Conservation (phyloP, 495 filamentous ascomycete genomes). For the Parmelia sp. region DNA sequence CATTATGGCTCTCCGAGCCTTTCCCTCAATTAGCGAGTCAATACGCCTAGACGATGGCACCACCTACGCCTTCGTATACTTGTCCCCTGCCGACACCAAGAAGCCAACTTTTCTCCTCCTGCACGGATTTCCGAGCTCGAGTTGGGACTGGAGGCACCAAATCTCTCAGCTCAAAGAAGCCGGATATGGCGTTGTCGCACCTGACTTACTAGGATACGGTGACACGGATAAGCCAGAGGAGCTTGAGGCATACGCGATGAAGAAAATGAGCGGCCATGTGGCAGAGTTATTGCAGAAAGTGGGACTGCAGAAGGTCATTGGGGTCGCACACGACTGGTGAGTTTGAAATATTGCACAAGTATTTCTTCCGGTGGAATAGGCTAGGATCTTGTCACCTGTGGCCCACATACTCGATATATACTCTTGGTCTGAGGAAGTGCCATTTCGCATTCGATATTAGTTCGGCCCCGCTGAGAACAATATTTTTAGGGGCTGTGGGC, state of each 20-base stretch:
- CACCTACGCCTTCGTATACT: background rate
- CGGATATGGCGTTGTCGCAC: slow-evolving; percentile 43
- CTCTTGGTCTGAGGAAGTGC: slow-evolving; percentile 11
- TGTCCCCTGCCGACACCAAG: background rate
- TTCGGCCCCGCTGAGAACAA: background rate
- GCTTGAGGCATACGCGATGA: slow-evolving; percentile 30
- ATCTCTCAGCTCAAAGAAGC: slow-evolving; percentile 29
- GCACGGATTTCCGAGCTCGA: slow-evolving; percentile 41
- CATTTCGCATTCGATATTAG: background rate
- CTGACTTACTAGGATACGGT: slow-evolving; percentile 47
- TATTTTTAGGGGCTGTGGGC: slow-evolving; percentile 8
- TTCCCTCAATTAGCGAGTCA: slow-evolving; percentile 1
- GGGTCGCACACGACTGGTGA: slow-evolving; percentile 31
- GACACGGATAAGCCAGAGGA: slow-evolving; percentile 37
- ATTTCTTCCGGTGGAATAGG: too few species aligned
- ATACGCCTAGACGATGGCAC: background rate
- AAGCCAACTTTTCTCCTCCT: slow-evolving; percentile 38
- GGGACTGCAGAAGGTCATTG: background rate
- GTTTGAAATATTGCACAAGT: slow-evolving; percentile 30
- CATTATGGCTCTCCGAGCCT: slow-evolving; percentile 1
- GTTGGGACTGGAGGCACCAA: slow-evolving; percentile 42
- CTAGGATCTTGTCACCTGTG: too few species aligned
- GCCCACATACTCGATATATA: too few species aligned
- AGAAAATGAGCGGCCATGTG: slow-evolving; percentile 13
- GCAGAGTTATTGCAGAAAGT: background rate